Evolutionary conservation across 148 eudicot genomes (phyloP).

Genomic region (Vaccinium vitisidaea): DNA sequence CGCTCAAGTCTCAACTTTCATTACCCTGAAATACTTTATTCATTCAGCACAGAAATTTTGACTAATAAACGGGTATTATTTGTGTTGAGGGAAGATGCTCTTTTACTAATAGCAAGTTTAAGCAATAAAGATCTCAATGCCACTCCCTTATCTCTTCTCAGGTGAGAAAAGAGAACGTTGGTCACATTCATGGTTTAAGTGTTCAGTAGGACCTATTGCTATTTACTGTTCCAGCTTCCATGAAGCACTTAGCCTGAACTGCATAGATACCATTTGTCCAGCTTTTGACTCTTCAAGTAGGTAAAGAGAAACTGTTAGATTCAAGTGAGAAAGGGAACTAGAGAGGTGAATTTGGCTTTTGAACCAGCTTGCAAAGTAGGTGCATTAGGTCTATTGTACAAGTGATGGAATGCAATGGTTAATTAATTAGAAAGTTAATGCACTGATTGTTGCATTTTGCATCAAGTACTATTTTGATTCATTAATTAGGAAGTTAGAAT

Average conservation of each 20-base stretch:
- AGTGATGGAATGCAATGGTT: neutral
- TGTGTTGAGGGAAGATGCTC: neutral
- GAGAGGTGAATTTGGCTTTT: neutral
- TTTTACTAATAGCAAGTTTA: neutral
- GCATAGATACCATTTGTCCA: neutral
- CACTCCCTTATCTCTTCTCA: neutral
- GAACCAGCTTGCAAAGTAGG: neutral
- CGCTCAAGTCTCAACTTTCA: neutral
- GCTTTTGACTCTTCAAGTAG: neutral
- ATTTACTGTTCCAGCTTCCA: neutral
- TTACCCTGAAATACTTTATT: conserved; percentile 3
- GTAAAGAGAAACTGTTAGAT: neutral
- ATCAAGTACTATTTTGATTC: neutral
- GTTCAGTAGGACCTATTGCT: neutral
- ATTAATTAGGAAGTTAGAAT: neutral
- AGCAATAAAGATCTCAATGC: neutral
- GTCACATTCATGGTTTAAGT: neutral
- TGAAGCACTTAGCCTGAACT: neutral
- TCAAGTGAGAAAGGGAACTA: neutral
- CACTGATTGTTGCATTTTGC: neutral
- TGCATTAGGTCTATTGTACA: neutral
- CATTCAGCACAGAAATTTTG: conserved; percentile 7
- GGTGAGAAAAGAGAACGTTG: neutral
- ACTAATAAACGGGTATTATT: neutral
- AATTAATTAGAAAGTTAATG: too few relatives aligned